Evolutionary conservation across 2,329 filamentous ascomycete species (phyloP), one percentile per base, ranked within the genome.

Genomic region (Pestalotiopsis sp.): DNA sequence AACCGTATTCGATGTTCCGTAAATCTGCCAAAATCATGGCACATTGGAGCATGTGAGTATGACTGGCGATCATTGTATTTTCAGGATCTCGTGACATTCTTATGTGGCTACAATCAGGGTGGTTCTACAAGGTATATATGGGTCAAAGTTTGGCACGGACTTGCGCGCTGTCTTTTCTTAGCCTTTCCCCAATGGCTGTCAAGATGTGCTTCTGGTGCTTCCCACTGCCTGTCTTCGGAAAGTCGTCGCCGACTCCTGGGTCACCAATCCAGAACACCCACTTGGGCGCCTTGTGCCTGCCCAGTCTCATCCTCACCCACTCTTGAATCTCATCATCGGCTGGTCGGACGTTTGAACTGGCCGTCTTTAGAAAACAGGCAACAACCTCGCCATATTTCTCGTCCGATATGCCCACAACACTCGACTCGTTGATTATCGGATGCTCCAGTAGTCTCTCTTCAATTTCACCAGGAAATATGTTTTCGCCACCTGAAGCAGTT

Each of bases 171-270:
- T n/a, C 17, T n/a, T 52, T 17, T n/a, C 45, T 20, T 9, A 52
- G 14, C 20, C 45, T 52, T 9, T 52, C 45, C 17, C 45, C 45
- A 9, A 52, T 52, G 7, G 45, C 45, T 7, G 17, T 52, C 45
- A 52, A 20, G 25, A 59, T 25, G 17, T 59, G 57, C 83, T 98
- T 98, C 83, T 97, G 94, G 68, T 98, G 95, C 88, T 99, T 99
- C 36, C 95, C 95, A 78, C 94, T 97, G 4, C 94, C 93, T 49
- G 96, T 99, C 87, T 97, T 97, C 23, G 95, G 95, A 78, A 93
- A 96, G n/a, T 90, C 88, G 0, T 91, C 17, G 12, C 57, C 57
- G 57, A 36, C 27, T 4, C 17, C 57, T 5, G 23, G 23, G 25
- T 2, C 86, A 83, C 86, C 86, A 0, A 93, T 85, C 87, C 93